Percentiles rank a stretch among this genome's conserved stretches.
Evolutionary conservation across 208 protist species (phyloP).

Genomic region (Trypanosoma mega): DNA sequence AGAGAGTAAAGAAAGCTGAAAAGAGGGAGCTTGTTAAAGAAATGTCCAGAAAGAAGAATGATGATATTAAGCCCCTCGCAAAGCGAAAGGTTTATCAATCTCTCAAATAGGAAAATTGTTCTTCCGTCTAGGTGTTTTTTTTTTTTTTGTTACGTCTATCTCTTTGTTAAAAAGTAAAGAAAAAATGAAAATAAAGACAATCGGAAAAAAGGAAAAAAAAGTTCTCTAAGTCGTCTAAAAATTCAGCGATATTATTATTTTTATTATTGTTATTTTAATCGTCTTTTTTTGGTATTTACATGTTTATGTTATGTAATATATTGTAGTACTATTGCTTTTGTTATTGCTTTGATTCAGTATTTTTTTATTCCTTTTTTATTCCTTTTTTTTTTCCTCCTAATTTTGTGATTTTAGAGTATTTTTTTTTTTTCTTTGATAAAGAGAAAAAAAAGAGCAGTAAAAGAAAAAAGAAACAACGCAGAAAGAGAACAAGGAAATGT

Average conservation of each 20-base stretch:
- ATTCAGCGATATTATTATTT: conserved; percentile 12
- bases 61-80: conserved; percentile 79
- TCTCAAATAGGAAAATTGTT: conserved; percentile 55
- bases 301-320: too few species aligned
- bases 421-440: conserved; percentile 16
- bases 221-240: not conserved
- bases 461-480: not conserved
- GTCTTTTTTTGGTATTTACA: too few species aligned
- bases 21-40: conserved; percentile 87
- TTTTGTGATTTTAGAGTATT: too few species aligned
- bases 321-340: too few species aligned
- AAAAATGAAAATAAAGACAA: too few species aligned
- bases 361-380: conserved; percentile 21
- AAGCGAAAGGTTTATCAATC: conserved; percentile 87
- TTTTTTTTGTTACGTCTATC: too few species aligned
- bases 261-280: conserved; percentile 15
- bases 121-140: not conserved
- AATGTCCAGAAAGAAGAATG: conserved; percentile 73
- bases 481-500: conserved; percentile 32
- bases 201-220: too few species aligned
- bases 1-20: conserved; percentile 72
- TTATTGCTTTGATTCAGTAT: too few species aligned
- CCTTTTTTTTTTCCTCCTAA: conserved; percentile 22
- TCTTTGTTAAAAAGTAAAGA: too few species aligned
- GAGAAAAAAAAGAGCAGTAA: conserved; percentile 1